Evolutionary conservation across 352 stramenopile genomes (phyloP).

Genomic region (Pelagophyceae sp.): DNA sequence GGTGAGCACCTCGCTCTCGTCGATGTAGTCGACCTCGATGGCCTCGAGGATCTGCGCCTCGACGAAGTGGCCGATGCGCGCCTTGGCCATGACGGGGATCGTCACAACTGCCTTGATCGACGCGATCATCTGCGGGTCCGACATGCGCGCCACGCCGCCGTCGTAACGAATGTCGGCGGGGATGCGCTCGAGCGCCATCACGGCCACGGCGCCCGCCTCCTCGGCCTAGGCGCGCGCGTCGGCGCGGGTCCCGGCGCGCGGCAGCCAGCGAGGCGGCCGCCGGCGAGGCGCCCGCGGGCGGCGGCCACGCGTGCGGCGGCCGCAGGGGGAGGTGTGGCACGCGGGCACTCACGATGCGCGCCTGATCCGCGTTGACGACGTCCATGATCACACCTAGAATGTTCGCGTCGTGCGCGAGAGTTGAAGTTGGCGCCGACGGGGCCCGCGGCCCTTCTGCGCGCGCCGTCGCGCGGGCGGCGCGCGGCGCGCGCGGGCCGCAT

Average conservation of each 20-base stretch:
- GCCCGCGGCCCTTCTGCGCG: neutral
- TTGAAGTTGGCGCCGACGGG: neutral
- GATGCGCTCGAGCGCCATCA: conserved; percentile 97
- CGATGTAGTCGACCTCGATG: conserved; percentile 96
- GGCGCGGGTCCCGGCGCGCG: too few species aligned
- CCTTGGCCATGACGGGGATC: conserved; percentile 98
- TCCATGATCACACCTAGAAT: conserved; percentile 47
- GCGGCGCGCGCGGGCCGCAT: too few species aligned
- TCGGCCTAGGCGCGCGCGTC: too few species aligned
- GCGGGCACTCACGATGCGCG: conserved; percentile 11
- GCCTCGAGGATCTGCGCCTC: conserved; percentile 95
- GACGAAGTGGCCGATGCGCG: conserved; percentile 95
- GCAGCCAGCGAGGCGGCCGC: too few species aligned
- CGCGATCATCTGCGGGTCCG: conserved; percentile 90
- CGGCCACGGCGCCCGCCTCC: conserved; percentile 87
- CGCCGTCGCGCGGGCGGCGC: too few species aligned
- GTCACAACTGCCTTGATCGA: conserved; percentile 96
- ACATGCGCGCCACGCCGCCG: conserved; percentile 92
- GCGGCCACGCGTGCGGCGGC: too few species aligned
- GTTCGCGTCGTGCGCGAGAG: conserved; percentile 3
- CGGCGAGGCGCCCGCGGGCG: too few species aligned
- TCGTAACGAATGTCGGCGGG: conserved; percentile 90
- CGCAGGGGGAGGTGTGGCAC: neutral
- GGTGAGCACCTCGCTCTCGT: conserved; percentile 94
- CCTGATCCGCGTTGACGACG: conserved; percentile 63